Conservation (phyloP, 495 filamentous ascomycete species). For the Glutinoglossum americanum region DNA sequence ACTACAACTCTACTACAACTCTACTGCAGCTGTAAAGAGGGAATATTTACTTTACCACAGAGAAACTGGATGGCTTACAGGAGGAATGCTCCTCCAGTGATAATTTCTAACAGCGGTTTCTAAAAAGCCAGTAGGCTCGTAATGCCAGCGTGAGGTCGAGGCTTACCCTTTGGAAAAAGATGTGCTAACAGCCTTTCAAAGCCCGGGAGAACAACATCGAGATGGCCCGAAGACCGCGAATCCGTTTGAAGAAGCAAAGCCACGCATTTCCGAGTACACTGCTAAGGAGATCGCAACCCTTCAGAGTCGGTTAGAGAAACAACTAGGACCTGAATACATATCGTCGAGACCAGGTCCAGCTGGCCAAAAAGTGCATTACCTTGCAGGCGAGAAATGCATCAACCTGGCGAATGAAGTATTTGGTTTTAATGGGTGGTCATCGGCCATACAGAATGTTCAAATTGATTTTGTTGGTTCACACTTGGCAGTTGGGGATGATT, state of each 20-base stretch:
- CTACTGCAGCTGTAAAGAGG: background rate
- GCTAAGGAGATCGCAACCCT: slow-evolving; percentile 78
- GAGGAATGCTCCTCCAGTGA: background rate
- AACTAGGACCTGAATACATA: slow-evolving; percentile 93
- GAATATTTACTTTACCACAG: background rate
- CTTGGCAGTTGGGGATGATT: background rate
- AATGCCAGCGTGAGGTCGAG: background rate
- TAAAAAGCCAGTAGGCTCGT: background rate
- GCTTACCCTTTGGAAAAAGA: background rate
- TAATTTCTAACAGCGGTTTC: background rate
- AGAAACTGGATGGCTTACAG: background rate
- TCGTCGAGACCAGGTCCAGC: slow-evolving; percentile 61
- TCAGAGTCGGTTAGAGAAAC: slow-evolving; percentile 66
- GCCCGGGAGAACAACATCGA: slow-evolving; percentile 63
- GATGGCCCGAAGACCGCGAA: slow-evolving; percentile 29
- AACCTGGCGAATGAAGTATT: slow-evolving; percentile 94
- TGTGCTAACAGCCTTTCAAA: slow-evolving; percentile 13
- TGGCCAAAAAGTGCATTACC: slow-evolving; percentile 72
- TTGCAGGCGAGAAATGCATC: slow-evolving; percentile 84
- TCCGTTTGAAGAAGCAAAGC: slow-evolving; percentile 53
- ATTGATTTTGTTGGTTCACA: slow-evolving; percentile 56
- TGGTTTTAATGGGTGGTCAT: slow-evolving; percentile 97
- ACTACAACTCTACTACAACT: background rate
- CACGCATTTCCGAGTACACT: slow-evolving; percentile 55
- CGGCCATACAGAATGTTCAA: slow-evolving; percentile 65